phyloP scores from a whole-genome alignment of 441 rosid species.

The Dalechampia spathulata region DNA sequence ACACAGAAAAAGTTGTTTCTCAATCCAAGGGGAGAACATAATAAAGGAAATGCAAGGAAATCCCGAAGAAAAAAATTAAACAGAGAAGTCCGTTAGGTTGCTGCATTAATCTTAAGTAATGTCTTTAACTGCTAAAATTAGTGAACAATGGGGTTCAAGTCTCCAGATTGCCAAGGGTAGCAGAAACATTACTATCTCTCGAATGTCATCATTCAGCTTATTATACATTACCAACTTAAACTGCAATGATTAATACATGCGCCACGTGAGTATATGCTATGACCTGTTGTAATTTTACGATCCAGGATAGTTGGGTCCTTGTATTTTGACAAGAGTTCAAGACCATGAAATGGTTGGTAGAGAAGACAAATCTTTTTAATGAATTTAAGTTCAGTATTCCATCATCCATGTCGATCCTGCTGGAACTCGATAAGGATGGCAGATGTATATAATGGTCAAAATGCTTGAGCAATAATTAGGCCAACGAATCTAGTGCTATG shows the following conservation, averaged over 20 bases:
- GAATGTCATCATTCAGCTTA: too few species aligned
- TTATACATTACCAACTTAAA: conserved; percentile 6
- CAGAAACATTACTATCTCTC: too few species aligned
- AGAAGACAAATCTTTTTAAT: not conserved
- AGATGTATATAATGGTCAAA: conserved; percentile 12
- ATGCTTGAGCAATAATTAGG: conserved; percentile 17
- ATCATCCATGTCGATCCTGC: conserved; percentile 6
- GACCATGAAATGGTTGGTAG: conserved; percentile 4
- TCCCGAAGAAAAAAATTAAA: too few species aligned
- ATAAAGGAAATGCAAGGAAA: too few species aligned
- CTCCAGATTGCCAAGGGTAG: too few species aligned
- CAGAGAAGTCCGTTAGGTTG: too few species aligned
- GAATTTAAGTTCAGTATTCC: conserved; percentile 14
- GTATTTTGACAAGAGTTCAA: conserved; percentile 6
- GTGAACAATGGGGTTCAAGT: too few species aligned
- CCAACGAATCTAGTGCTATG: conserved; percentile 21
- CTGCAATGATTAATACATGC: not conserved
- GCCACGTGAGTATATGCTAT: not conserved
- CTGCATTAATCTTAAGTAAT: too few species aligned
- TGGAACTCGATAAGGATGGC: too few species aligned
- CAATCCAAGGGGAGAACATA: too few species aligned
- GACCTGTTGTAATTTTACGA: conserved; percentile 6
- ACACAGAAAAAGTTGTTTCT: too few species aligned
- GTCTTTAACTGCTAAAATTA: too few species aligned
- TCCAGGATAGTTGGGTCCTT: conserved; percentile 1